Base-by-base conservation (phyloP, 208 protist genomes). In the Trypanosoma conorhini region DNA sequence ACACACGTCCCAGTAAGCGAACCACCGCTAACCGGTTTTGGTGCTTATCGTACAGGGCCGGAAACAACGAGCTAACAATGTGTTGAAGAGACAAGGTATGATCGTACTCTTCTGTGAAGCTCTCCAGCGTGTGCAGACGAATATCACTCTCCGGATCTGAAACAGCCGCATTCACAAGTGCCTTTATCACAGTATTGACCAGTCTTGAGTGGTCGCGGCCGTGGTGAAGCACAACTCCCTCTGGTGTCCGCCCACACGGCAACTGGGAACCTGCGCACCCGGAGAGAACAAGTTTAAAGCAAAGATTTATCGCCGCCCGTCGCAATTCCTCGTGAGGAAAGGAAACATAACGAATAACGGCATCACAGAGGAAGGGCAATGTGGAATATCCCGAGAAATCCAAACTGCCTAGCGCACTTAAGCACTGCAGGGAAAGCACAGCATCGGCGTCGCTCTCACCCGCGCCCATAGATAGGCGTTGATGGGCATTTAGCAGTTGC, bases 351-450 rank as follows among this genome's bases (percentile, higher is more conserved):
- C 76, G 80, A 55, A 95, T 60, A 46, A 95, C 86, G 3, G 82
- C 79, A 63, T 97, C 89, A 66, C 83, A 91, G 28, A 97, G 58
- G 69, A 97, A 97, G 35, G 86, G 83, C 54, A 97, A 74, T 21
- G 89, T 95, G 22, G 89, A 94, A 74, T 95, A 97, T 19, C 88
- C 89, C 26, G 86, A 86, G 62, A 95, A 95, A 75, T 97, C 92
- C 7, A 95, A 73, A 57, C 76, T 90, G 44, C 72, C 67, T 28
- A 97, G 78, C 0, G 85, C 87, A 64, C 86, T 87, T 24, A 94
- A 71, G 71, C 80, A 88, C 60, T 84, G 70, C 48, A 92, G 67
- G 28, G 88, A 77, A 31, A 81, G 75, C 54, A 57, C 54, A 24
- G 72, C 74, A 50, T 79, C 68, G 19, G 72, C 72, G 57, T 86